A percentile compares a stretch with the other conserved stretches of the same genome.
Conservation (phyloP, 352 stramenopile genomes). For the Peronosclerospora sorghi region DNA sequence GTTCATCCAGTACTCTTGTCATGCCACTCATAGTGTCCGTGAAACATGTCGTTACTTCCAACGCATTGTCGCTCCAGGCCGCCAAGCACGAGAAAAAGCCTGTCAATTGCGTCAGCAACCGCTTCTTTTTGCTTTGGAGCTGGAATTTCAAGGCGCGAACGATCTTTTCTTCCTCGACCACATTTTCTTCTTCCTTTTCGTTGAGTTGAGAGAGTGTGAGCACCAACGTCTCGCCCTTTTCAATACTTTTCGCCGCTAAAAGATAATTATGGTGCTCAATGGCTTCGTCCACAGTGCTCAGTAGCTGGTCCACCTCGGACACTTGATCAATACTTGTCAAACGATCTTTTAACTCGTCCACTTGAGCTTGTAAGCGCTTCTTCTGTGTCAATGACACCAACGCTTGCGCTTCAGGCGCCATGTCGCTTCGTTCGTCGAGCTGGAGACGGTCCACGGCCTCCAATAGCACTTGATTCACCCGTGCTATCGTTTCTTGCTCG, state of each 20-base stretch:
- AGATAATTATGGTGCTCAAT: slow-evolving; percentile 37
- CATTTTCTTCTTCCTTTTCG: slow-evolving; percentile 2
- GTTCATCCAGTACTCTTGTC: slow-evolving; percentile 1
- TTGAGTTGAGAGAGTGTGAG: slow-evolving; percentile 8
- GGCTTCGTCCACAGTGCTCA: slow-evolving; percentile 35
- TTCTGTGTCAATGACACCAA: slow-evolving; percentile 45
- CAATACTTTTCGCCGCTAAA: slow-evolving; percentile 28
- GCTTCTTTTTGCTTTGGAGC: slow-evolving; percentile 42
- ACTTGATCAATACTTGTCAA: slow-evolving; percentile 59
- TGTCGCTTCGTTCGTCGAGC: slow-evolving; percentile 17
- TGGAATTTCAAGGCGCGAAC: slow-evolving; percentile 34
- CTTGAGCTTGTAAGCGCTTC: slow-evolving; percentile 45
- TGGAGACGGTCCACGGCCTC: slow-evolving; percentile 44
- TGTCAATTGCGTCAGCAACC: slow-evolving; percentile 34
- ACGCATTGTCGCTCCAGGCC: slow-evolving; percentile 26
- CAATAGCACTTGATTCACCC: slow-evolving; percentile 31
- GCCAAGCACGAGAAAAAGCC: slow-evolving; percentile 32
- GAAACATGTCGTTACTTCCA: slow-evolving; percentile 20
- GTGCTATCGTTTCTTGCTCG: slow-evolving; percentile 37
- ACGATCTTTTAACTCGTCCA: slow-evolving; percentile 51
- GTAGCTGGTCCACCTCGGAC: slow-evolving; percentile 38
- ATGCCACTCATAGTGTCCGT: neutral
- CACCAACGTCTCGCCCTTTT: slow-evolving; percentile 29
- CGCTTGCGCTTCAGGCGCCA: slow-evolving; percentile 29
- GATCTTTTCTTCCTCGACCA: slow-evolving; percentile 18